Base-by-base conservation (phyloP, 1,139 yeast species). In the Meyerozyma guilliermondii region DNA sequence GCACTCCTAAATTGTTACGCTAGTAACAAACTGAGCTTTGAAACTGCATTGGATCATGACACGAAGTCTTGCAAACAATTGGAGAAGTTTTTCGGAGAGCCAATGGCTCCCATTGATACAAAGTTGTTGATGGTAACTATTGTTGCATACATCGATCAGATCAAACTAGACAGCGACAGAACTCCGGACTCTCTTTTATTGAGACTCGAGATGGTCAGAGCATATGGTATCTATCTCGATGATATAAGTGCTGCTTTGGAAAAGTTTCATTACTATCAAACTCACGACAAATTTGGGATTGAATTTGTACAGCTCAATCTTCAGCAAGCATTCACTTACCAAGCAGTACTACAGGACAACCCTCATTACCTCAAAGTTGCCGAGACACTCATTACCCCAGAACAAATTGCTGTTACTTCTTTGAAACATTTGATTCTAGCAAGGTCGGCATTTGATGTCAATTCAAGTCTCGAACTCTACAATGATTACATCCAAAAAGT, bases 391-490 rank as follows among this genome's bases (percentile, higher is more conserved):
- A 52, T 70, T 13, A 46, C 47, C 9, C 65, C 64, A 16, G 63
- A 69, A 8, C 50, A 57, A 29, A 58, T 72, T 11, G 68, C 77
- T 1, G 55, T 52, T 10, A 61, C 71, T 2, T 59, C 64, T 9
- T 50, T 78, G 4, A 78, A 78, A 43, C 58, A 68, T 0, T 54
- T 74, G 37, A 71, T 83, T n/a, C 50, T 81, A 9, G 73, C 73
- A 0, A 62, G 70, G 33, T 64, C 80, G 7, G 69, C 65, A 49
- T 70, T 76, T 43, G 70, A 73, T 37, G 55, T 66, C 1, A 77
- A 75, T 14, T 54, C 61, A 28, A 64, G 82, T 0, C 62, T 83
- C 30, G 70, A 68, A 2, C 51, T 79, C 5, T 83, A 76, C 59
- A 83, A 83, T 50, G 65, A 68, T 22, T 71, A 76, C 51, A 74